Percentiles rank a stretch among this genome's conserved stretches.
Evolutionary conservation across 1,139 yeast species (phyloP).

Genomic region (Williopsis jadinii): DNA sequence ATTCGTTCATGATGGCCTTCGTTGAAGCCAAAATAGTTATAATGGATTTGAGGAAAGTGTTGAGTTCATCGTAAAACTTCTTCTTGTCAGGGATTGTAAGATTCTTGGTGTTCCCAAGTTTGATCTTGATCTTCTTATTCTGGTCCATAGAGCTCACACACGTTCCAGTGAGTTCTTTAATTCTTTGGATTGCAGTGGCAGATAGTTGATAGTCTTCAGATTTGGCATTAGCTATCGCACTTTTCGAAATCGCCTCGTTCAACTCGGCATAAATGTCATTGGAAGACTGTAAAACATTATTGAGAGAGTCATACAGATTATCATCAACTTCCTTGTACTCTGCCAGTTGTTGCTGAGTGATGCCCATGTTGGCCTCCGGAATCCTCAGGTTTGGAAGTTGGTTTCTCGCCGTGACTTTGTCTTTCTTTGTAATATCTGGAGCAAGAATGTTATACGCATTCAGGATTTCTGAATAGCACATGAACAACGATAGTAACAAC

Average conservation of each 20-base stretch:
- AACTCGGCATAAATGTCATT: conserved; percentile 74
- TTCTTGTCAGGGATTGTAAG: conserved; percentile 51
- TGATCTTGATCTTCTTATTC: conserved; percentile 57
- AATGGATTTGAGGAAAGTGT: conserved; percentile 73
- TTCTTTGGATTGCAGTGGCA: conserved; percentile 35
- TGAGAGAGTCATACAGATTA: conserved; percentile 67
- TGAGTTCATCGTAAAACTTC: conserved; percentile 82
- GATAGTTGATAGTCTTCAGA: conserved; percentile 16
- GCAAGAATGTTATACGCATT: conserved; percentile 60
- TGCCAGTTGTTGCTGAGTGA: conserved; percentile 27
- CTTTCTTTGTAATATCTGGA: conserved; percentile 24
- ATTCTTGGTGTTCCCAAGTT: conserved; percentile 46
- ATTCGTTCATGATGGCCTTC: conserved; percentile 72
- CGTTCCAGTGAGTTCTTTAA: conserved; percentile 72
- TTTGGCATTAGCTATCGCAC: conserved; percentile 50
- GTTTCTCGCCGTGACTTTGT: conserved; percentile 4
- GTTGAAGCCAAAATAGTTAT: conserved; percentile 79
- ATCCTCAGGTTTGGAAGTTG: conserved; percentile 17
- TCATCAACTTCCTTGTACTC: conserved; percentile 56
- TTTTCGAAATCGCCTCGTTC: conserved; percentile 67
- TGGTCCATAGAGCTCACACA: conserved; percentile 77
- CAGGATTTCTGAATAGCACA: conserved; percentile 67
- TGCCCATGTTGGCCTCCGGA: conserved; percentile 14
- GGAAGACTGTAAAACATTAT: conserved; percentile 68
- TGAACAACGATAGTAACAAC: conserved; percentile 63